phyloP scores from a whole-genome alignment of 345 rosid genomes.

The Cardamine chenopodiifolia region DNA sequence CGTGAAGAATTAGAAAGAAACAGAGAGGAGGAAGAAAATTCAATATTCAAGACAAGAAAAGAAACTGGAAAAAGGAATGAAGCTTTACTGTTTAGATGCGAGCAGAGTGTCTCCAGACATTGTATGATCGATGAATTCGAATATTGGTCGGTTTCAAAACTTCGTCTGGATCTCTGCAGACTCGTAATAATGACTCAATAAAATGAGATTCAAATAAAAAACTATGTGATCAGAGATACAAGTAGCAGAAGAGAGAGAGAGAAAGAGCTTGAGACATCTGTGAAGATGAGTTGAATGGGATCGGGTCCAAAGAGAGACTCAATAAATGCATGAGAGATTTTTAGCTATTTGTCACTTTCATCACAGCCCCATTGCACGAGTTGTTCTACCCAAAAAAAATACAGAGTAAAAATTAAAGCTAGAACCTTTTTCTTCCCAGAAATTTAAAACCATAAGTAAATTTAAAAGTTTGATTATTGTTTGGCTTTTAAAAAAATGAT shows the following conservation, averaged over 20 bases:
- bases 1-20: conserved; percentile 10
- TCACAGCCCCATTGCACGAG: conserved; percentile 46
- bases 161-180: conserved; percentile 23
- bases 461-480: background rate
- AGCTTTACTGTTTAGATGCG: conserved; percentile 34
- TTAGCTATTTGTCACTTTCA: conserved; percentile 48
- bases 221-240: conserved; percentile 18
- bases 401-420: conserved; percentile 20
- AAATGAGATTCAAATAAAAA: conserved; percentile 28
- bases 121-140: conserved; percentile 26
- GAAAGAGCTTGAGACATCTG: conserved; percentile 37
- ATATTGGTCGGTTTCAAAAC: conserved; percentile 31
- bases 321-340: conserved; percentile 41
- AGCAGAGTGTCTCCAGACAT: conserved; percentile 38
- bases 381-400: conserved; percentile 34
- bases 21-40: conserved; percentile 1
- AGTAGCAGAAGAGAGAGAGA: conserved; percentile 24
- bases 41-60: conserved; percentile 14
- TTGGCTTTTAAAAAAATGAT: conserved; percentile 2
- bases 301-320: conserved; percentile 41
- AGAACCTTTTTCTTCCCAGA: conserved; percentile 22
- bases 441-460: conserved; percentile 9
- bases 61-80: conserved; percentile 7
- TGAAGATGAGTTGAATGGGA: conserved; percentile 42
- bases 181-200: conserved; percentile 18